Evolutionary conservation across 2,329 filamentous ascomycete species (phyloP), one percentile per base, ranked within the genome.

Genomic region (Leptographium lundbergii): DNA sequence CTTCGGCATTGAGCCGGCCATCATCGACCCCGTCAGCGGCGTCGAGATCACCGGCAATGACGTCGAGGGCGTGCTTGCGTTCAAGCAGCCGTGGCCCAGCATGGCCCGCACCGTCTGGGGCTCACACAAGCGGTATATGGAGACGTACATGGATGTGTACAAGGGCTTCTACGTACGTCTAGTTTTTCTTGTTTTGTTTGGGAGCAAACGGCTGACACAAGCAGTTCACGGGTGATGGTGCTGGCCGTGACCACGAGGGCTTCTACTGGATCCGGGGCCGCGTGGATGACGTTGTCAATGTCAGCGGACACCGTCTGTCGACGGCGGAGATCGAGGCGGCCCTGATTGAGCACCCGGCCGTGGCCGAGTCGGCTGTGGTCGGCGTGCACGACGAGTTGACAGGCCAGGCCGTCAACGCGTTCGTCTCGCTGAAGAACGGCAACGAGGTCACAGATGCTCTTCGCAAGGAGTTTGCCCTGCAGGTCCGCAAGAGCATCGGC

Each of bases 181-280:
- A 27, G 9, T 36, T 29, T 29, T 10, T 27, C 48, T 45, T 29
- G 14, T 42, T n/a, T 3, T 2, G 39, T 10, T 27, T n/a, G 50
- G 24, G 64, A 64, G 57, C 13, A 22, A n/a, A 19, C 6, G 17
- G 39, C 48, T 22, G 52, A 61, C 63, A 57, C 47, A 19, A 5
- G 13, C 65, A 89, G 86, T 95, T 94, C 76, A 94, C 89, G 19
- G 89, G 89, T 60, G 94, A 99, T 70, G 94, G 94, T 70, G 94
- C 94, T 59, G 94, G 89, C 61, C 89, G 94, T 70, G 94, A 99
- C 72, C 88, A 96, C 74, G 94, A 99, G 68, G 94, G 94, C 60
- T 99, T 96, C 80, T 99, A 97, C 84, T 99, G 94, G 94, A 99
- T 99, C 72, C 89, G 94, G 63, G 94, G 94, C 65, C 91, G 94